These are phyloP conservation scores for Pseudogymnoascus sp. DNA, from an alignment of 2,329 filamentous ascomycete species.

Conservation along the genomic window DNA sequence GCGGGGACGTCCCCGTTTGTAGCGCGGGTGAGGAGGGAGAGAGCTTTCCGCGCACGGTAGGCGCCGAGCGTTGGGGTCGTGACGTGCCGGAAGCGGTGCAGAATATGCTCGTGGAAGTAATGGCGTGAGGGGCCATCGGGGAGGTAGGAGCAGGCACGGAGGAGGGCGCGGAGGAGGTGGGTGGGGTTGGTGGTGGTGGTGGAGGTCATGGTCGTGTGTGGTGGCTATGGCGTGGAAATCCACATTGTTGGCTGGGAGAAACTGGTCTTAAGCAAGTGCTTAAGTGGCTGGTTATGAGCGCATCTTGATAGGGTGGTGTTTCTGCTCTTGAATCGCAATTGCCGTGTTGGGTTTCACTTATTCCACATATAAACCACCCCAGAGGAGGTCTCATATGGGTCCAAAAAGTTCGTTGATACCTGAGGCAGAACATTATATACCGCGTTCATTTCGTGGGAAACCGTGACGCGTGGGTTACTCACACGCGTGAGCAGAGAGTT, in stretches of 20 bases:
- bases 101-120: slow-evolving; percentile 37
- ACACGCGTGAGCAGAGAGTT: not conserved
- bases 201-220: not conserved
- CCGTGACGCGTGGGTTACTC: not conserved
- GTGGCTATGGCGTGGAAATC: not conserved
- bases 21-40: slow-evolving; percentile 44
- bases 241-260: slow-evolving; percentile 1
- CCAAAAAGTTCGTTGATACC: not conserved
- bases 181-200: not conserved
- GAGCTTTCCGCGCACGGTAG: slow-evolving; percentile 33
- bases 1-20: slow-evolving; percentile 40
- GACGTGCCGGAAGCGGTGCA: slow-evolving; percentile 39
- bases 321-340: slow-evolving; percentile 3
- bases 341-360: slow-evolving; percentile 2
- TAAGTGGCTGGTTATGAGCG: not conserved
- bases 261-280: slow-evolving; percentile 1
- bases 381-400: not conserved
- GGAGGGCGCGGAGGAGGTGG: slow-evolving; percentile 49
- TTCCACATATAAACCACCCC: not conserved
- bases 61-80: slow-evolving; percentile 26
- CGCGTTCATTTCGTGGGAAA: not conserved
- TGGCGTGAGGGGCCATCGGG: slow-evolving; percentile 40
- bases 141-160: slow-evolving; percentile 54
- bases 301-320: not conserved
- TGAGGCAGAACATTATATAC: not conserved